Conservation (phyloP, 2,329 filamentous ascomycete genomes). For the Stemphylium lycopersici region DNA sequence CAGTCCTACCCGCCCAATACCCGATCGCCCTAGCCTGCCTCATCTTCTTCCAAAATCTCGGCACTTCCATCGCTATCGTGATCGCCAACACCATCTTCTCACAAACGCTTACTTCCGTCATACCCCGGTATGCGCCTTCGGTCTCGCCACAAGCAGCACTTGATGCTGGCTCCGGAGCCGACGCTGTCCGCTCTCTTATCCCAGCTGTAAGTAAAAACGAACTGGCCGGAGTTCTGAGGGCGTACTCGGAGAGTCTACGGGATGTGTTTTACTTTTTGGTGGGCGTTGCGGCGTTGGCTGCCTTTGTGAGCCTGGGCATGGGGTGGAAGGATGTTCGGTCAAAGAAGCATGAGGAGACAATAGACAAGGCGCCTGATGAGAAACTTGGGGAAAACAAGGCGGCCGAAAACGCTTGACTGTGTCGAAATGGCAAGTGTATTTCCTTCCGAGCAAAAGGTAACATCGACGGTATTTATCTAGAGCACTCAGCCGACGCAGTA, state of each 20-base stretch:
- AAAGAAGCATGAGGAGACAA: conserved; percentile 7
- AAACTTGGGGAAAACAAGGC: no score
- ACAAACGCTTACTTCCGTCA: conserved; percentile 23
- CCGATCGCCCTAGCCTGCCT: conserved; percentile 42
- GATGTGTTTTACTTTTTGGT: conserved; percentile 35
- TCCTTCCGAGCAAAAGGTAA: no score
- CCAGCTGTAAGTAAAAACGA: conserved; percentile 17
- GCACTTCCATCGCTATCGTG: conserved; percentile 38
- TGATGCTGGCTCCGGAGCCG: conserved; percentile 31
- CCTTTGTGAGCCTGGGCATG: conserved; percentile 26
- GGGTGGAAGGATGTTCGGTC: conserved; percentile 33
- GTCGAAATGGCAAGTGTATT: no score
- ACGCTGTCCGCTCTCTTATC: conserved; percentile 30
- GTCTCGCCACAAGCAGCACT: conserved; percentile 29
- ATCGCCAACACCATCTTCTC: conserved; percentile 38
- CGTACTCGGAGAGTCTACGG: conserved; percentile 31
- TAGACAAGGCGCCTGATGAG: background rate
- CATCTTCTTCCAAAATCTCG: conserved; percentile 47
- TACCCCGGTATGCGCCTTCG: conserved; percentile 30
- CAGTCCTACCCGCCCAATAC: conserved; percentile 32
- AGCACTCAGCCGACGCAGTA: no score
- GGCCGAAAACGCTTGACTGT: no score
- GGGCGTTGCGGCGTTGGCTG: conserved; percentile 16
- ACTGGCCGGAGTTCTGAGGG: conserved; percentile 27
- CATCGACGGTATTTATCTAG: no score